Evolutionary conservation across 371 early-diverging fungal genomes (phyloP).

Genomic region (Choanephora cucurbitarum): DNA sequence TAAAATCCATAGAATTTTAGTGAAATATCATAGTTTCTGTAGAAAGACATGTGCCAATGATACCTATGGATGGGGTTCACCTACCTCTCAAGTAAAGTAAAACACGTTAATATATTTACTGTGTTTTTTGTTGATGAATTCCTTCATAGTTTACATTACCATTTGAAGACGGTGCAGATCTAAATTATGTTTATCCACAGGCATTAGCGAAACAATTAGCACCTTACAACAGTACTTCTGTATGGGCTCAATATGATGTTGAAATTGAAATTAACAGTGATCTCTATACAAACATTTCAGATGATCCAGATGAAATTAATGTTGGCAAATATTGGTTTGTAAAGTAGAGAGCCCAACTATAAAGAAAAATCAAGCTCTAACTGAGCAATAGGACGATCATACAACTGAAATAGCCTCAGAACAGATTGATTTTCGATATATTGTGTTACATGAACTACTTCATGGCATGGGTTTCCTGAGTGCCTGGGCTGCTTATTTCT

Average conservation of each 20-base stretch:
- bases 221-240: constrained; percentile 42
- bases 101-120: no score
- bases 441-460: constrained; percentile 45
- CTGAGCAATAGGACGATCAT: constrained; percentile 24
- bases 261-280: constrained; percentile 52
- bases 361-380: background rate
- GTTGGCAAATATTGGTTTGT: constrained; percentile 43
- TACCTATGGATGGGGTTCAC: constrained; percentile 46
- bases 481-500: constrained; percentile 55
- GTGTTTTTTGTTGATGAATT: background rate
- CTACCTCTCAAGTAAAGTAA: constrained; percentile 38
- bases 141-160: constrained; percentile 43
- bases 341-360: constrained; percentile 5
- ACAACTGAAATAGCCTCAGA: constrained; percentile 20
- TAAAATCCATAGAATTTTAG: constrained; percentile 15
- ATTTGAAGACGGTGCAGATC: constrained; percentile 50
- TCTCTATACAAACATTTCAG: constrained; percentile 31
- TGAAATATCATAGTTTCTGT: constrained; percentile 38
- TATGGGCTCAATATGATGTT: constrained; percentile 46
- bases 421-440: constrained; percentile 45
- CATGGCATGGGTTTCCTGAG: constrained; percentile 50
- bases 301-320: constrained; percentile 31
- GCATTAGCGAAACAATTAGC: constrained; percentile 51
- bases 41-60: constrained; percentile 36
- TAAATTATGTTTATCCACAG: constrained; percentile 51